Conservation (phyloP, 2,329 filamentous ascomycete species). For the Pestalotiopsis sp. region DNA sequence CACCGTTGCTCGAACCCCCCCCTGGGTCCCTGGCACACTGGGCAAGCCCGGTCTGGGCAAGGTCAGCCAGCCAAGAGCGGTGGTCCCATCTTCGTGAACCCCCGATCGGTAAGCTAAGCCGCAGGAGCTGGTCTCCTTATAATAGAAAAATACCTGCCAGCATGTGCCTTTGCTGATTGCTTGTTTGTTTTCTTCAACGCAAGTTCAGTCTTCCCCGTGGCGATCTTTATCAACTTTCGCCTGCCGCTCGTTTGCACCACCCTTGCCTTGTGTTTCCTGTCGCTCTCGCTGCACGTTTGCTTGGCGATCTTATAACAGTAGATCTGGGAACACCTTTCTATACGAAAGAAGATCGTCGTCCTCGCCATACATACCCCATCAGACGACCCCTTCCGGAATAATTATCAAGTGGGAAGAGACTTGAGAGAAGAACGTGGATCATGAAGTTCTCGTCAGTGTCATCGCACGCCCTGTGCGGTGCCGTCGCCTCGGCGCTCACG, state of each 20-base stretch:
- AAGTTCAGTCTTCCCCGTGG: not conserved
- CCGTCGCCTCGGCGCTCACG: slow-evolving; percentile 1
- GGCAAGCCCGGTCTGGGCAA: not conserved
- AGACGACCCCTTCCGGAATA: not conserved
- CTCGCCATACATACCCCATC: not conserved
- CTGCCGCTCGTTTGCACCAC: not conserved
- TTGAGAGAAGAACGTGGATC: not conserved
- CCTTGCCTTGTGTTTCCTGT: not conserved
- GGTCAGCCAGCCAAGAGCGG: not conserved
- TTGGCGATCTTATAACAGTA: not conserved
- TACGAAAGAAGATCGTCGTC: not conserved
- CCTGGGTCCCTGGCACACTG: not conserved
- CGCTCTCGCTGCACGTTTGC: not conserved
- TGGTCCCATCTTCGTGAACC: not conserved
- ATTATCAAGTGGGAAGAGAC: not conserved
- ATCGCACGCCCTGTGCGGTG: slow-evolving; percentile 7
- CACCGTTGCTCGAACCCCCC: not conserved
- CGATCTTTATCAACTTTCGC: slow-evolving; percentile 5
- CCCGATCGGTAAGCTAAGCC: not conserved
- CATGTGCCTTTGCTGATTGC: not conserved
- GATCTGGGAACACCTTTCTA: not conserved
- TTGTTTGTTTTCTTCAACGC: slow-evolving; percentile 4
- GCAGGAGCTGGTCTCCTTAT: not conserved
- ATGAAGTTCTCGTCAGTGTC: slow-evolving; percentile 8
- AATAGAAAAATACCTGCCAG: not conserved